These are phyloP conservation scores for Aspergillus calidoustus DNA, from an alignment of 2,329 filamentous ascomycete genomes.

Conservation along the genomic window DNA sequence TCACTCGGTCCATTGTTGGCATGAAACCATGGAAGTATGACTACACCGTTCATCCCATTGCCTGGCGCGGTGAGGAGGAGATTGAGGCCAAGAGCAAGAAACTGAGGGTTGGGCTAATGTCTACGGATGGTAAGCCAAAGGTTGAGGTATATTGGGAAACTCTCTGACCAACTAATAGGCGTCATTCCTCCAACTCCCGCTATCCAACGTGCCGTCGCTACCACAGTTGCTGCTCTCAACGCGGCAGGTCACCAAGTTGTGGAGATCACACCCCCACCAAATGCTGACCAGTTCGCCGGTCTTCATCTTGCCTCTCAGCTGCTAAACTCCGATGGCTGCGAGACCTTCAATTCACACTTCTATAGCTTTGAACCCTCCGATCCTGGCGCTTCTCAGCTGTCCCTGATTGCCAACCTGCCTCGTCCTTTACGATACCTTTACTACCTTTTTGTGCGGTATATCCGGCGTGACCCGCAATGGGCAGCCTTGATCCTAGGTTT, in stretches of 20 bases:
- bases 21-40: slow-evolving; percentile 93
- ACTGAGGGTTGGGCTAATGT: slow-evolving; percentile 75
- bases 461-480: slow-evolving; percentile 76
- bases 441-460: slow-evolving; percentile 86
- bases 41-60: slow-evolving; percentile 80
- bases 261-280: slow-evolving; percentile 67
- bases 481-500: slow-evolving; percentile 76
- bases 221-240: slow-evolving; percentile 70
- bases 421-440: slow-evolving; percentile 80
- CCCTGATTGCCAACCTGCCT: slow-evolving; percentile 73
- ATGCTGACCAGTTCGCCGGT: slow-evolving; percentile 76
- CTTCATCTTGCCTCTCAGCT: slow-evolving; percentile 78
- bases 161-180: slow-evolving; percentile 41
- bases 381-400: slow-evolving; percentile 74
- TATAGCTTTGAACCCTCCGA: slow-evolving; percentile 80
- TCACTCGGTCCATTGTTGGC: slow-evolving; percentile 74
- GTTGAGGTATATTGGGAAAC: background rate
- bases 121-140: slow-evolving; percentile 64
- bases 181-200: slow-evolving; percentile 88
- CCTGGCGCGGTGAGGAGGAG: slow-evolving; percentile 70
- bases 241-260: slow-evolving; percentile 76
- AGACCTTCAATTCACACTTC: slow-evolving; percentile 78
- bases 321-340: slow-evolving; percentile 82
- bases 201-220: slow-evolving; percentile 75
- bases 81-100: slow-evolving; percentile 64